phyloP scores from a whole-genome alignment of 306 rosid species.

The Sophora flavescens region DNA sequence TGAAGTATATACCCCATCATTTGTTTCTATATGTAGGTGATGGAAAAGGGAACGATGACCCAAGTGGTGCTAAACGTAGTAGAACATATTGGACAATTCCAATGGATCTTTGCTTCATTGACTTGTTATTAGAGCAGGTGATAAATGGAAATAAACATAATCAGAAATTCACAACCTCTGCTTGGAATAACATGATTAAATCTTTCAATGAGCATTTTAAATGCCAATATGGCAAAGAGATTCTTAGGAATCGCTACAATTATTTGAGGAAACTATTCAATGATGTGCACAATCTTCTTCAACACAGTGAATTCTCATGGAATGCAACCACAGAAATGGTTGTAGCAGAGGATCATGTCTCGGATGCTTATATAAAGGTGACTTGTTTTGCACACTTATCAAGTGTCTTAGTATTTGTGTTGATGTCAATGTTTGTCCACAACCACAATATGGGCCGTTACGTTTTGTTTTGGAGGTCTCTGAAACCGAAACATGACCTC shows the following conservation, averaged over 20 bases:
- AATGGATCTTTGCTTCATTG: slow-evolving; percentile 74
- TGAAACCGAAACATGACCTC: too few relatives aligned
- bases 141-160: slow-evolving; percentile 69
- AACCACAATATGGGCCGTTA: too few relatives aligned
- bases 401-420: slow-evolving; percentile 3
- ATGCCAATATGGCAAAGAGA: slow-evolving; percentile 69
- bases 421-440: too few relatives aligned
- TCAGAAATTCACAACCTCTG: slow-evolving; percentile 67
- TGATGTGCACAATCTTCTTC: slow-evolving; percentile 66
- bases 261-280: slow-evolving; percentile 70
- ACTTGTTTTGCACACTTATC: slow-evolving; percentile 32
- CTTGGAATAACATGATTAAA: slow-evolving; percentile 70
- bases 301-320: slow-evolving; percentile 70
- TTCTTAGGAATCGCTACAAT: slow-evolving; percentile 75
- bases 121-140: slow-evolving; percentile 71
- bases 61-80: slow-evolving; percentile 61
- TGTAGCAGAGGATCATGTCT: slow-evolving; percentile 62
- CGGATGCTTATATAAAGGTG: slow-evolving; percentile 80
- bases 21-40: slow-evolving; percentile 52
- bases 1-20: slow-evolving; percentile 29
- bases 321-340: slow-evolving; percentile 77
- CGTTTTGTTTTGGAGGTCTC: too few relatives aligned
- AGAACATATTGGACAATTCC: slow-evolving; percentile 83
- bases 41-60: slow-evolving; percentile 49
- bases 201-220: slow-evolving; percentile 66